These are phyloP conservation scores for Stephanodiscus triporus DNA, from an alignment of 108 stramenopile species.

Conservation along the genomic window DNA sequence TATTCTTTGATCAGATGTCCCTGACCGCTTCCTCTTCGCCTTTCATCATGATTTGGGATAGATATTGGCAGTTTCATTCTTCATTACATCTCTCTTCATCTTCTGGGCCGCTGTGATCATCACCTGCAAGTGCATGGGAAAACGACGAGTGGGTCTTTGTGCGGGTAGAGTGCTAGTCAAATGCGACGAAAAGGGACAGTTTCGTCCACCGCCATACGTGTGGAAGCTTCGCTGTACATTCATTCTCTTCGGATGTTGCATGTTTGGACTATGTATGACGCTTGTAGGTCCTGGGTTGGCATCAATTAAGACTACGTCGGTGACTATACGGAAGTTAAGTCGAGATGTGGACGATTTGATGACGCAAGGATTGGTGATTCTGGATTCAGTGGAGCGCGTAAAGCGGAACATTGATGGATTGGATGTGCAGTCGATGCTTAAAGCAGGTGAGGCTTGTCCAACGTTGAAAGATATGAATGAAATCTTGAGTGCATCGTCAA, in stretches of 20 bases:
- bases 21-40: background rate
- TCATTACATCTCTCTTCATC: conserved; percentile 34
- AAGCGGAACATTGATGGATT: conserved; percentile 27
- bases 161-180: conserved; percentile 30
- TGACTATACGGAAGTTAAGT: conserved; percentile 25
- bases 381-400: conserved; percentile 31
- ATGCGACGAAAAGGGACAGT: conserved; percentile 27
- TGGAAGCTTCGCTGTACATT: conserved; percentile 38
- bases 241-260: conserved; percentile 26
- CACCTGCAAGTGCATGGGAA: conserved; percentile 31
- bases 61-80: conserved; percentile 35
- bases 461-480: conserved; percentile 18
- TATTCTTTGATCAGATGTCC: background rate
- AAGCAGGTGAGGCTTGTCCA: conserved; percentile 33
- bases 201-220: conserved; percentile 28
- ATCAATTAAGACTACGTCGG: conserved; percentile 7
- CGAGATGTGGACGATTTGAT: conserved; percentile 31
- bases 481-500: conserved; percentile 9
- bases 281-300: conserved; percentile 29
- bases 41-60: background rate
- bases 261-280: conserved; percentile 14
- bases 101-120: conserved; percentile 35
- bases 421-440: conserved; percentile 24
- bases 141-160: conserved; percentile 19
- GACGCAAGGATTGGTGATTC: conserved; percentile 34